Evolutionary conservation across 2,329 filamentous ascomycete species (phyloP).

Genomic region (Fusarium udum): DNA sequence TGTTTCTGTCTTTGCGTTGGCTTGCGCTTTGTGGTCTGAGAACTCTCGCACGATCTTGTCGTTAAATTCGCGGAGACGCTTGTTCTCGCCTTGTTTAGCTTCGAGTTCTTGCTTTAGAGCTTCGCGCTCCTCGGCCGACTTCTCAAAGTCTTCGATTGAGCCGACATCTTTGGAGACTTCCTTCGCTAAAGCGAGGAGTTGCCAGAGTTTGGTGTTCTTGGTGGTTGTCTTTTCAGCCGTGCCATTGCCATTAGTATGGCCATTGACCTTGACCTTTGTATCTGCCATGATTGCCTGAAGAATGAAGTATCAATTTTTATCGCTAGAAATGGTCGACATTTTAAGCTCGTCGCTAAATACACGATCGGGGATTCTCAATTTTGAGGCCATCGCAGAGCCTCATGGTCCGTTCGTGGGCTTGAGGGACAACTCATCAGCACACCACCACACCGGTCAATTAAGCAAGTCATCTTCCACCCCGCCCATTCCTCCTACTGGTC

Average conservation of each 20-base stretch:
- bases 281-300: slow-evolving; percentile 40
- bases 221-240: slow-evolving; percentile 27
- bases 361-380: slow-evolving; percentile 5
- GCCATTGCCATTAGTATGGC: slow-evolving; percentile 31
- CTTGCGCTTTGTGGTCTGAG: slow-evolving; percentile 35
- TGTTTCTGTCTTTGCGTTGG: slow-evolving; percentile 33
- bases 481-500: slow-evolving; percentile 24
- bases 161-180: slow-evolving; percentile 43
- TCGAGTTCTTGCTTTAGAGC: slow-evolving; percentile 41
- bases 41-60: slow-evolving; percentile 39
- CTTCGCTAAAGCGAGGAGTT: slow-evolving; percentile 42
- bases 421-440: slow-evolving; percentile 43
- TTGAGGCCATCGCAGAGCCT: slow-evolving; percentile 39
- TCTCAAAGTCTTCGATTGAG: slow-evolving; percentile 42
- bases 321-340: slow-evolving; percentile 27
- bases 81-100: slow-evolving; percentile 34
- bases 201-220: slow-evolving; percentile 41
- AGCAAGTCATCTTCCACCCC: slow-evolving; percentile 32
- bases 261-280: slow-evolving; percentile 42
- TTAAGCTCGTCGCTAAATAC: slow-evolving; percentile 32
- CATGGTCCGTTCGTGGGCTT: slow-evolving; percentile 29
- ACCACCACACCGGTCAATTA: slow-evolving; percentile 28
- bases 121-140: slow-evolving; percentile 31
- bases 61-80: slow-evolving; percentile 41
- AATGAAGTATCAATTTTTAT: slow-evolving; percentile 24